These are phyloP conservation scores for Lecanosticta acicola DNA, from an alignment of 2,329 filamentous ascomycete species.

Conservation along the genomic window DNA sequence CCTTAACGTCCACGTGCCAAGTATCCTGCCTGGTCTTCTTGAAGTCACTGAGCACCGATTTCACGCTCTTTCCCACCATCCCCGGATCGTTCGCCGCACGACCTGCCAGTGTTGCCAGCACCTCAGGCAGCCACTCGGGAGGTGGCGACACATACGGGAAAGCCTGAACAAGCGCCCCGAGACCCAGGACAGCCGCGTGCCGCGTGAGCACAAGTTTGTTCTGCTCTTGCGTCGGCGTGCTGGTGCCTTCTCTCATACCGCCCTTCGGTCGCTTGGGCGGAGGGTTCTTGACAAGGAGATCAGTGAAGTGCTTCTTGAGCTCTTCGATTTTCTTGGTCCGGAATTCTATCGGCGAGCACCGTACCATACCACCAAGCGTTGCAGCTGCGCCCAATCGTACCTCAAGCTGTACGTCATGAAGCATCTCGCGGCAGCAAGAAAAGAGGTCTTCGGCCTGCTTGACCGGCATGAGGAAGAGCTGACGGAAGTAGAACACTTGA, in stretches of 20 bases:
- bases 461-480: conserved; percentile 76
- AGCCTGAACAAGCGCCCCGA: conserved; percentile 86
- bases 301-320: conserved; percentile 73
- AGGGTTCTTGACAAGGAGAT: conserved; percentile 72
- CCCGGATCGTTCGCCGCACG: conserved; percentile 84
- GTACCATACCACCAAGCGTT: conserved; percentile 94
- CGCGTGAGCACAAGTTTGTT: conserved; percentile 74
- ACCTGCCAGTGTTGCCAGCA: conserved; percentile 76
- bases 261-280: conserved; percentile 64
- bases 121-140: conserved; percentile 87
- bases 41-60: conserved; percentile 89
- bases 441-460: conserved; percentile 76
- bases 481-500: conserved; percentile 96
- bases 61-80: conserved; percentile 91
- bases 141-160: conserved; percentile 95
- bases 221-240: conserved; percentile 63
- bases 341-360: conserved; percentile 78
- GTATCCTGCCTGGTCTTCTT: conserved; percentile 99
- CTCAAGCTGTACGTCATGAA: conserved; percentile 85
- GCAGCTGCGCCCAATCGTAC: conserved; percentile 88
- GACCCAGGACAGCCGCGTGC: conserved; percentile 84
- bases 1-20: conserved; percentile 97
- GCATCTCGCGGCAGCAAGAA: conserved; percentile 90
- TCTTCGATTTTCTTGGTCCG: conserved; percentile 70
- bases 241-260: conserved; percentile 41